Evolutionary conservation across 208 protist genomes (phyloP).

Genomic region (Porcisia hertigi): DNA sequence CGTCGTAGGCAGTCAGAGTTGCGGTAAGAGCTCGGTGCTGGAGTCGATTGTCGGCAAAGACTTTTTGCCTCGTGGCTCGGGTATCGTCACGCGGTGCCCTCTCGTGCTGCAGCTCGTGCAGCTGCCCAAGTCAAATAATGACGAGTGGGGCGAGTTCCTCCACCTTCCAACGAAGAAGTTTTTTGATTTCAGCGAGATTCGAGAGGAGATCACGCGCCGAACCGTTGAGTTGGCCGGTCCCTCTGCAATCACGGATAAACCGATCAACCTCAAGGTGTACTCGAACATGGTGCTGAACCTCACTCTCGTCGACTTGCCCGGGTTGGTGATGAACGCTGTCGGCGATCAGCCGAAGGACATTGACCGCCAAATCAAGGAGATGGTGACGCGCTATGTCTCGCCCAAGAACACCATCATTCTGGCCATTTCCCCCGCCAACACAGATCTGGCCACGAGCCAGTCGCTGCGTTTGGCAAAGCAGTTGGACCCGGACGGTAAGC

Average conservation of each 20-base stretch:
- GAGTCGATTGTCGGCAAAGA: constrained; percentile 99
- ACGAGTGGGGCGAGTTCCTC: constrained; percentile 91
- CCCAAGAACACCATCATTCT: constrained; percentile 98
- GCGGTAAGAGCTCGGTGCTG: constrained; percentile 98
- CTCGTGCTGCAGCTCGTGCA: constrained; percentile 98
- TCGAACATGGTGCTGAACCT: constrained; percentile 97
- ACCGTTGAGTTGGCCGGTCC: constrained; percentile 96
- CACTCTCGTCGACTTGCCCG: constrained; percentile 99
- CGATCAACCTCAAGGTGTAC: constrained; percentile 98
- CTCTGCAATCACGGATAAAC: constrained; percentile 93
- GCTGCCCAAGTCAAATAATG: constrained; percentile 47
- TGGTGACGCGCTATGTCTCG: constrained; percentile 97
- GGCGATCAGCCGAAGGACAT: constrained; percentile 99
- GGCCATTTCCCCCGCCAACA: constrained; percentile 98
- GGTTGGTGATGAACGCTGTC: constrained; percentile 98
- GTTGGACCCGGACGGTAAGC: constrained; percentile 96
- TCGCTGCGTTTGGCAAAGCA: constrained; percentile 96
- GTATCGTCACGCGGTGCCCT: constrained; percentile 99
- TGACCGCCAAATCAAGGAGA: constrained; percentile 95
- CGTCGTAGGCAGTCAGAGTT: constrained; percentile 97
- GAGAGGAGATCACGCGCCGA: constrained; percentile 95
- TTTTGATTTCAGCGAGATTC: constrained; percentile 95
- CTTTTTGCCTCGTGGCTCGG: constrained; percentile 98
- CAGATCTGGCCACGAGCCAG: constrained; percentile 99
- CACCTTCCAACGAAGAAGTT: constrained; percentile 93